phyloP scores from a whole-genome alignment of 192 early-diverging fungal genomes.

The Phycomyces nitens region DNA sequence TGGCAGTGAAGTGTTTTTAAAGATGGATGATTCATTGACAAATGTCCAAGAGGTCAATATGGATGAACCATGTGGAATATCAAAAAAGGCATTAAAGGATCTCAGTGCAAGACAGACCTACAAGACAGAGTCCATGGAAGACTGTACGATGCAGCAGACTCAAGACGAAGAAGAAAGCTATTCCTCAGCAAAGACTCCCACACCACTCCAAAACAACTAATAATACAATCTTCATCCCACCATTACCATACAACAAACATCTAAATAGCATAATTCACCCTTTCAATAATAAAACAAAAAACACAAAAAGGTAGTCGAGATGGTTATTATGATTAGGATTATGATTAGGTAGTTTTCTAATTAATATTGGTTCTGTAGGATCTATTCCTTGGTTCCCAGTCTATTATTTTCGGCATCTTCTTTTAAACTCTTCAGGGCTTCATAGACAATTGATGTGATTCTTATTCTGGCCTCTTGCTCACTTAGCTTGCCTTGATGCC shows the following conservation, averaged over 20 bases:
- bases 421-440: slow-evolving; percentile 35
- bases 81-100: slow-evolving; percentile 9
- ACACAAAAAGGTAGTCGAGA: no score
- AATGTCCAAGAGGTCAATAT: slow-evolving; percentile 25
- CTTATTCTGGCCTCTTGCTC: slow-evolving; percentile 48
- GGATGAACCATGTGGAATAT: slow-evolving; percentile 41
- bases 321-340: no score
- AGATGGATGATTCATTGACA: slow-evolving; percentile 38
- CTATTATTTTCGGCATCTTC: neutral
- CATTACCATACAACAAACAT: no score
- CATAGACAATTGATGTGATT: slow-evolving; percentile 51
- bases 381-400: neutral
- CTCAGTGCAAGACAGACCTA: neutral
- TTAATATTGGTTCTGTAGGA: no score
- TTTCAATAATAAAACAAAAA: no score
- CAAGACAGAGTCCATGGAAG: neutral
- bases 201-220: no score
- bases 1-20: slow-evolving; percentile 61
- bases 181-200: no score
- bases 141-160: no score
- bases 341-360: no score
- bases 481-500: slow-evolving; percentile 45
- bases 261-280: no score
- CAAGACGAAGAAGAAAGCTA: no score
- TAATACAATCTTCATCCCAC: no score